Conservation (phyloP, 2,329 filamentous ascomycete species). For the Bipolaris bicolor region DNA sequence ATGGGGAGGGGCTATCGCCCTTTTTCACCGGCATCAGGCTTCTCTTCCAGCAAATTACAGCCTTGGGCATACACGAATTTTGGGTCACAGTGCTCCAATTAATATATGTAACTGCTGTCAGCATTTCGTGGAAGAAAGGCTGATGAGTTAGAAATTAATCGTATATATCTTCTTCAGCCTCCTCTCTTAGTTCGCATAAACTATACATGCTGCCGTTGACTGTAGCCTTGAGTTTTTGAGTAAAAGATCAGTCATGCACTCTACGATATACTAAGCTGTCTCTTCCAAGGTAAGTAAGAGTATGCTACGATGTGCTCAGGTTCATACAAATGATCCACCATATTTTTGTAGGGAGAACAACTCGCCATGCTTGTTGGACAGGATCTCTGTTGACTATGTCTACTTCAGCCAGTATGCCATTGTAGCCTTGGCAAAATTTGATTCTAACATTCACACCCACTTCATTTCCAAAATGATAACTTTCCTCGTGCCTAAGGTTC, state of each 20-base stretch:
- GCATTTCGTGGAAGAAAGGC: neutral
- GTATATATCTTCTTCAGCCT: conserved; percentile 50
- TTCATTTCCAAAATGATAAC: too few relatives aligned
- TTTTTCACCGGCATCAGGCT: conserved; percentile 40
- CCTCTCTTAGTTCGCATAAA: conserved; percentile 60
- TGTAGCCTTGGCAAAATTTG: too few relatives aligned
- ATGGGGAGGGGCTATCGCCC: conserved; percentile 52
- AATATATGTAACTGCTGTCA: conserved; percentile 32
- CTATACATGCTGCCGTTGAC: conserved; percentile 65
- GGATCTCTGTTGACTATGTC: too few relatives aligned
- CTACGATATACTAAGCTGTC: conserved; percentile 58
- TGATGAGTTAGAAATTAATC: neutral
- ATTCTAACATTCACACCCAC: too few relatives aligned
- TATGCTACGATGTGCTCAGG: too few relatives aligned
- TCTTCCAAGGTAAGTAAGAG: conserved; percentile 50
- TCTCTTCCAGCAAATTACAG: conserved; percentile 52
- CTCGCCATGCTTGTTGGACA: too few relatives aligned
- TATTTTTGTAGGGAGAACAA: too few relatives aligned
- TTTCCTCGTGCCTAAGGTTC: too few relatives aligned
- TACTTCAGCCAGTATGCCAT: too few relatives aligned
- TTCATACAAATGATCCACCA: too few relatives aligned
- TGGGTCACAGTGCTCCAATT: conserved; percentile 44
- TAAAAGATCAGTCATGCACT: conserved; percentile 54
- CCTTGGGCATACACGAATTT: conserved; percentile 56
- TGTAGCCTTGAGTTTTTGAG: conserved; percentile 60